Percentiles rank a stretch among this genome's conserved stretches.
These are phyloP conservation scores for Glaciozyma antarctica DNA, from an alignment of 768 basidiomycete species.

Conservation along the genomic window DNA sequence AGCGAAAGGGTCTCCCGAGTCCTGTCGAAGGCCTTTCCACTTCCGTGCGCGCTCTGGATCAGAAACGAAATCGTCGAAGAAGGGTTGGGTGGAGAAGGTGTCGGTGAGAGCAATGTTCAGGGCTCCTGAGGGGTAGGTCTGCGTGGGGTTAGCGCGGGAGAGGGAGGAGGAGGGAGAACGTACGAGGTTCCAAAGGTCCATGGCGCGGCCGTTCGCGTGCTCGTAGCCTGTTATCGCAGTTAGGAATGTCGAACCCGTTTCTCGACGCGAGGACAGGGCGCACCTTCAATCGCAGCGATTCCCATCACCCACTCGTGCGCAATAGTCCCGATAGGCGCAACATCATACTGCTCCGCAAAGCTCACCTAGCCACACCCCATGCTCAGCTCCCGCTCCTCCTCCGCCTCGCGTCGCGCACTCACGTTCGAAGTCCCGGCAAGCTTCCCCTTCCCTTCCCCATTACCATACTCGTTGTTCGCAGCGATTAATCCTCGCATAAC, in stretches of 20 bases:
- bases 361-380: constrained; percentile 51
- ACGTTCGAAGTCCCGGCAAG: constrained; percentile 88
- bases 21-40: constrained; percentile 82
- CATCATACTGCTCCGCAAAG: constrained; percentile 50
- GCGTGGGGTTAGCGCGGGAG: constrained; percentile 35
- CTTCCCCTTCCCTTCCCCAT: constrained; percentile 44
- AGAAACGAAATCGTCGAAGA: constrained; percentile 61
- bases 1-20: constrained; percentile 79
- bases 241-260: neutral
- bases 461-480: constrained; percentile 48
- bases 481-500: constrained; percentile 60
- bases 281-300: constrained; percentile 53
- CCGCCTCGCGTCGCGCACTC: constrained; percentile 25
- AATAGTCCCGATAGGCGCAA: constrained; percentile 39
- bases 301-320: constrained; percentile 45
- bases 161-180: constrained; percentile 32
- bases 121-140: constrained; percentile 39
- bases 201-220: constrained; percentile 58
- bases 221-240: constrained; percentile 73
- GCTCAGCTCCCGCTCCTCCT: too few species aligned
- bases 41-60: constrained; percentile 51
- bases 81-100: constrained; percentile 79
- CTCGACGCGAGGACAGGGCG: too few species aligned
- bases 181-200: constrained; percentile 78
- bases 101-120: constrained; percentile 76